Evolutionary conservation across 1,284 basidiomycete genomes (phyloP), one percentile per base, ranked within the genome.

Genomic region (Rhodotorula mucilaginosa): DNA sequence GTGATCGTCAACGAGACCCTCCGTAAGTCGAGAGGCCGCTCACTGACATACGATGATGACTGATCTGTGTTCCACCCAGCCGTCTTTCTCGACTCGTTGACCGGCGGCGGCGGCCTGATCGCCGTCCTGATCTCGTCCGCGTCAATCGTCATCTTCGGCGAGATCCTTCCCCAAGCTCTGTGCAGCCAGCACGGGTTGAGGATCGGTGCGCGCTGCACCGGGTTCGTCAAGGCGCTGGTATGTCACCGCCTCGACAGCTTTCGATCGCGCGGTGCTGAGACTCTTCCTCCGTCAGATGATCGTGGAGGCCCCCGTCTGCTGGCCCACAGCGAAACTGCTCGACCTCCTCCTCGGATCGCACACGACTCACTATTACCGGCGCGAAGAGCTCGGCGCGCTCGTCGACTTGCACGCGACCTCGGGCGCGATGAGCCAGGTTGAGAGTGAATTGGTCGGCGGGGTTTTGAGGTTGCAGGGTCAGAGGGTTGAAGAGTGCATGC

Each of bases 21-120:
- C 2, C 67, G 68, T 73, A 54, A 34, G 75, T 69, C 15, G 29
- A 23, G 26, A 29, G 15, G 15, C 15, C 29, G 4, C 29, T 29
- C 54, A 16, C 13, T 44, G 39, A 10, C 39, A 44, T 44, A 12
- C 39, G 12, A 44, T 54, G 29, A 61, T 19, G 21, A 16, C n/a
- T n/a, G 13, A 4, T 31, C 34, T 19, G 6, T 19, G 19, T 13
- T 1, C 12, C 6, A 5, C 64, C 80, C 91, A 91, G 95, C 76
- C 47, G 88, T 97, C 79, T 93, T 97, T 77, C 87, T 91, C 44
- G 92, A 94, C 79, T 89, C 89, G 31, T 84, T 97, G 44, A 68
- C 64, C 52, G 86, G 97, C 2, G 70, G 70, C 2, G 67, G 70
- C 44, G 70, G 70, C 3, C 13, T 68, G 49, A 29, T 62, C 16